Base-by-base conservation (phyloP, 1,284 basidiomycete species). In the Trametes sp. region DNA sequence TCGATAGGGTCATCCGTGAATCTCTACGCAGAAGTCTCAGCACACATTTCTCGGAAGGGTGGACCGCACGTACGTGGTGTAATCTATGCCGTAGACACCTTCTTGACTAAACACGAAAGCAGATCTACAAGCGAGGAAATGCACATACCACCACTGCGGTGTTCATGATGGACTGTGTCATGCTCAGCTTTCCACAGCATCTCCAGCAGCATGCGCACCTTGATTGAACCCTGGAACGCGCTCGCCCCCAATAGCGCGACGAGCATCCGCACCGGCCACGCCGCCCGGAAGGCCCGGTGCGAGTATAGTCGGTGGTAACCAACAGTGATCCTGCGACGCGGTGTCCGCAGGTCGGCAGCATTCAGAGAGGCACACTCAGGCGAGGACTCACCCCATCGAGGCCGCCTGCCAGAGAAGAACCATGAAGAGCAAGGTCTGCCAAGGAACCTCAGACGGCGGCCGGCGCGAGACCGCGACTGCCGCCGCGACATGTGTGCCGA, bases 261-360 rank as follows among this genome's bases (percentile, higher is more conserved):
- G 23, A 84, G 73, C 14, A 87, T 66, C 9, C 90, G 81, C 28
- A 92, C 83, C 4, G 78, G 78, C 11, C 84, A 65, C 0, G 78
- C 77, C 2, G 91, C 90, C 10, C 81, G 81, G 74, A 91, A 93
- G 0, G 90, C 83, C 2, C 84, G 82, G 71, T 93, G 91, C 3
- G 89, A 90, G 78, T 90, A 93, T 23, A 93, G 76, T 28, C 91
- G 82, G 71, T 93, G 91, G 73, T 93, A 93, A 2, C 91, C 91
- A 70, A 90, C 81, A 0, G 89, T 90, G 56, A 92, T 86, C 0
- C 89, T 89, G 65, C 35, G 35, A 2, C 31, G 57, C 46, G 38
- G 2, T 46, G 33, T 54, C 28, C 44, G 56, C 28, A 26, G 26
- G 55, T 51, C 57, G 57, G 60, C 61, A 36, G n/a, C 29, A 21